phyloP scores from a whole-genome alignment of 2,329 filamentous ascomycete genomes.

The Spiromastix sp. region DNA sequence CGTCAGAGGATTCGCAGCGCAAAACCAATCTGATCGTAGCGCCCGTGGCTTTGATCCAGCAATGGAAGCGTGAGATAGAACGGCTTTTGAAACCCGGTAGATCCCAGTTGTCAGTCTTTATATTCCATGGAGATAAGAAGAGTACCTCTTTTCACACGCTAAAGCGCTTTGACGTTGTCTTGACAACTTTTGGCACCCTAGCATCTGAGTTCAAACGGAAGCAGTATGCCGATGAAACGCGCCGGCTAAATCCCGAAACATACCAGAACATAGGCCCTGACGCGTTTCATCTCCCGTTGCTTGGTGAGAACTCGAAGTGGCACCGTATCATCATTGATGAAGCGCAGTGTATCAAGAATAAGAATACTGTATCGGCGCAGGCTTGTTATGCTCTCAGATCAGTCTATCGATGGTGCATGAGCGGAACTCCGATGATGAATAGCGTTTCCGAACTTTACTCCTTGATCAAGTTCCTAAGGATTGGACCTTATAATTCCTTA shows the following conservation, averaged over 20 bases:
- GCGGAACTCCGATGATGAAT: constrained; percentile 86
- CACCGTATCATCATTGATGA: constrained; percentile 68
- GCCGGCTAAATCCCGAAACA: constrained; percentile 34
- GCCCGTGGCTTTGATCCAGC: constrained; percentile 67
- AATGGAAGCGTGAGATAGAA: constrained; percentile 74
- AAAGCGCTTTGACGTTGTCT: constrained; percentile 58
- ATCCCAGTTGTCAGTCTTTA: constrained; percentile 53
- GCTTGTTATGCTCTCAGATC: constrained; percentile 51
- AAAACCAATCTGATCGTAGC: constrained; percentile 77
- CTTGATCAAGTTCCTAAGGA: constrained; percentile 64
- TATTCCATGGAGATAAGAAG: constrained; percentile 58
- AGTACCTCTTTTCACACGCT: constrained; percentile 49
- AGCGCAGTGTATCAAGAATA: constrained; percentile 73
- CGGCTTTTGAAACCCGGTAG: constrained; percentile 51
- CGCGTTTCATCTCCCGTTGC: constrained; percentile 41
- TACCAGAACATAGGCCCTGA: constrained; percentile 23
- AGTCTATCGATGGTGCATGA: constrained; percentile 61
- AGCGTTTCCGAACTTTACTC: constrained; percentile 67
- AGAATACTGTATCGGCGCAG: constrained; percentile 49
- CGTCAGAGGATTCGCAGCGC: constrained; percentile 45
- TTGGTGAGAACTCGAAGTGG: constrained; percentile 52
- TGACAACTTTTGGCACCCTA: constrained; percentile 70
- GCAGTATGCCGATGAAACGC: constrained; percentile 40
- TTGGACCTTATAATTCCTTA: constrained; percentile 61
- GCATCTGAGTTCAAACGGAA: constrained; percentile 56